These are phyloP conservation scores for Ustilago lituana DNA, from an alignment of 1,284 basidiomycete genomes.

Conservation along the genomic window DNA sequence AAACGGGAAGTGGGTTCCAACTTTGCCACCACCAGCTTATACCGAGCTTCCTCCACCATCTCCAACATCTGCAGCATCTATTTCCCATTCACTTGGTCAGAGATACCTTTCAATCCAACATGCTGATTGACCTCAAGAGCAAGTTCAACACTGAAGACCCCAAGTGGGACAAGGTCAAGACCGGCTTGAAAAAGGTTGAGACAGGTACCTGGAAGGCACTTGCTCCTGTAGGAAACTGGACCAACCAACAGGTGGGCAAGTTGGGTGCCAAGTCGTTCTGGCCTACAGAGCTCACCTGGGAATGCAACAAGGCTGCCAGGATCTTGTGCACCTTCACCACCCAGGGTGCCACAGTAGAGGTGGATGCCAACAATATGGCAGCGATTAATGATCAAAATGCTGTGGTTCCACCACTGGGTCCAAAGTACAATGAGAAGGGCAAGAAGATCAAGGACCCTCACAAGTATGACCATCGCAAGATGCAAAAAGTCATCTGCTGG, in stretches of 20 bases:
- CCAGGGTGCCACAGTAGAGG: conserved; percentile 50
- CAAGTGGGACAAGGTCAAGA: conserved; percentile 51
- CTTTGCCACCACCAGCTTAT: no score
- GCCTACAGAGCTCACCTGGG: conserved; percentile 55
- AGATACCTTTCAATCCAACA: no score
- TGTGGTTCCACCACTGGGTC: conserved; percentile 26
- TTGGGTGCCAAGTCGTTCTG: conserved; percentile 63
- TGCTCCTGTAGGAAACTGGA: conserved; percentile 50
- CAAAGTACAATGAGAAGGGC: conserved; percentile 32
- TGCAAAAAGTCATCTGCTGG: conserved; percentile 63
- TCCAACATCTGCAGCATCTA: no score
- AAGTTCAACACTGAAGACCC: conserved; percentile 43
- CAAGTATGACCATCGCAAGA: conserved; percentile 61
- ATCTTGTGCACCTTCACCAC: conserved; percentile 61
- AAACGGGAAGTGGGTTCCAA: no score
- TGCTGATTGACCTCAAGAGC: conserved; percentile 48
- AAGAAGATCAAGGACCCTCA: conserved; percentile 48
- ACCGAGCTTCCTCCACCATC: neutral
- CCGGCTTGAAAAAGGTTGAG: conserved; percentile 56
- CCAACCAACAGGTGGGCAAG: conserved; percentile 49
- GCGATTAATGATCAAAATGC: conserved; percentile 31
- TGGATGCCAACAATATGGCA: conserved; percentile 35
- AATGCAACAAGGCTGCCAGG: conserved; percentile 62
- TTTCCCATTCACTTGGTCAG: no score
- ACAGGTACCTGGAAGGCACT: conserved; percentile 54